These are phyloP conservation scores for Stephania japonica DNA, from an alignment of 164 flowering plant genomes.

Conservation along the genomic window DNA sequence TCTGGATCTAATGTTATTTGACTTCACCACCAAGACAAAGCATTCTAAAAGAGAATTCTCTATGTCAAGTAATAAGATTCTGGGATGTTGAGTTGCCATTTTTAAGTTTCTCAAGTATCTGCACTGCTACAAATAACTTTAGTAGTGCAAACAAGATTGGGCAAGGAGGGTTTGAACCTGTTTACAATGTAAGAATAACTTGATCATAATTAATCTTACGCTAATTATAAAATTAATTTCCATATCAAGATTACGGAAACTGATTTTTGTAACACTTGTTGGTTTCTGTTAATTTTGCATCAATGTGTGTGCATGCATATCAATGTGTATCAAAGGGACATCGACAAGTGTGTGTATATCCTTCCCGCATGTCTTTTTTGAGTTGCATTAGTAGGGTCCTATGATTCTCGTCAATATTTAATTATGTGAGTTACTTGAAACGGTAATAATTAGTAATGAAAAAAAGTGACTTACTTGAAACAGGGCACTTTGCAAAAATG, in stretches of 20 bases:
- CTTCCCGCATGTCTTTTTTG: no score
- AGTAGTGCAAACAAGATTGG: background rate
- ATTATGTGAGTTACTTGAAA: background rate
- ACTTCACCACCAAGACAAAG: background rate
- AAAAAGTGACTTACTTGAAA: no score
- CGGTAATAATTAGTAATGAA: no score
- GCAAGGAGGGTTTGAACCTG: background rate
- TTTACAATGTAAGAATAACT: background rate
- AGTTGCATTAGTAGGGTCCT: no score
- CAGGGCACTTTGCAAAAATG: background rate
- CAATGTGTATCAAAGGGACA: no score
- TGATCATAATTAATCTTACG: background rate
- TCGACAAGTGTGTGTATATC: no score
- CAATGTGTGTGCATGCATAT: no score
- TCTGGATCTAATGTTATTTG: background rate
- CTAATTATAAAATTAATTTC: no score
- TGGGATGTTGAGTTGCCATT: constrained; percentile 10
- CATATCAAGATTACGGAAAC: no score
- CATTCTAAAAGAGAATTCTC: background rate
- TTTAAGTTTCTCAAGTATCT: background rate
- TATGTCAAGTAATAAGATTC: background rate
- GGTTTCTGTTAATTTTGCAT: no score
- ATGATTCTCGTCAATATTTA: background rate
- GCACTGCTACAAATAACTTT: background rate
- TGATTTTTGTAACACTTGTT: no score